Base-by-base conservation (phyloP, 129 eudicot genomes). In the Kitagawia praeruptora region DNA sequence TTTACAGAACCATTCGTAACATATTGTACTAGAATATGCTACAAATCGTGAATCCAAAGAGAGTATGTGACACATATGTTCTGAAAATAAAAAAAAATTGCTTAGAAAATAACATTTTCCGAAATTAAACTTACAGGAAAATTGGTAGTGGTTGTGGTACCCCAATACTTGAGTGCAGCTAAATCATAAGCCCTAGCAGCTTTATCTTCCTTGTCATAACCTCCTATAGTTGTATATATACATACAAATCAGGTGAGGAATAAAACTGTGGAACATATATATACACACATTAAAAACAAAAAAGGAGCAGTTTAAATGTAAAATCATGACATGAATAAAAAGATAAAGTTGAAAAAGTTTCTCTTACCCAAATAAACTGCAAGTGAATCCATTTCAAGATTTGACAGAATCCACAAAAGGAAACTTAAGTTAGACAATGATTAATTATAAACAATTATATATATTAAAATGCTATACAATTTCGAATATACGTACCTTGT, bases 101-200 rank as follows among this genome's bases (percentile, higher is more conserved):
- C n/a, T n/a, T n/a, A n/a, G n/a, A n/a, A n/a, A n/a, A n/a, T n/a
- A n/a, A n/a, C n/a, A n/a, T n/a, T n/a, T n/a, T n/a, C n/a, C n/a
- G 41, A 15, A 75, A 10, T 45, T 11, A 45, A 9, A 40, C 92
- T 83, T 79, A 94, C 98, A 1, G 97, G 97, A 13, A 94, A 94
- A 85, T 94, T 94, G 41, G 98, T 94, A 39, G 98, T 94, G 37
- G 98, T 94, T 21, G 97, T 86, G 16, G 97, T 86, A 47, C 98
- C 98, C 98, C 98, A 93, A 70, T 93, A 93, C 46, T 93, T 93
- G 61, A 93, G 73, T 44, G 98, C 98, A 16, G 98, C 98, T 82
- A 93, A 84, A 91, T 93, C 98, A 77, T 93, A 93, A 1, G 98
- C 90, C 84, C 98, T 82, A 44, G 97, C 98, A 23, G 98, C 98